These are phyloP conservation scores for Lunasporangiospora selenospora DNA, from an alignment of 192 early-diverging fungal species.

Conservation along the genomic window DNA sequence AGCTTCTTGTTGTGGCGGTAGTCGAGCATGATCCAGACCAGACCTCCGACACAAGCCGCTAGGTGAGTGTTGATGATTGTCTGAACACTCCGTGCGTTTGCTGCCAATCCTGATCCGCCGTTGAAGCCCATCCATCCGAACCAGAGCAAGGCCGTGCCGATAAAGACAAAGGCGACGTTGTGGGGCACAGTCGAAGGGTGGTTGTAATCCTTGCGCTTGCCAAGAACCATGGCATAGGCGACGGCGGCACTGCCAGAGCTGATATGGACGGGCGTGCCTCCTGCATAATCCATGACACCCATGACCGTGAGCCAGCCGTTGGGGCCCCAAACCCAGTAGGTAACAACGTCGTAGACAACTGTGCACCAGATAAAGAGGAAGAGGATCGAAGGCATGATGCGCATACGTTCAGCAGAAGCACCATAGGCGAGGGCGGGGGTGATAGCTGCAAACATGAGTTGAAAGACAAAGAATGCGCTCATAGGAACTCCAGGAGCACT, in stretches of 20 bases:
- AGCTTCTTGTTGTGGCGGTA: slow-evolving; percentile 74
- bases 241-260: slow-evolving; percentile 83
- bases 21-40: slow-evolving; percentile 79
- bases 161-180: slow-evolving; percentile 83
- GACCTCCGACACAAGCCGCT: slow-evolving; percentile 69
- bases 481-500: slow-evolving; percentile 68
- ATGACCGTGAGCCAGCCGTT: slow-evolving; percentile 80
- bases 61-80: slow-evolving; percentile 80
- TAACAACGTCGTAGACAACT: slow-evolving; percentile 75
- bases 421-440: slow-evolving; percentile 77
- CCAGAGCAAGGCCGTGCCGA: slow-evolving; percentile 85
- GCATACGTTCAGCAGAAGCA: slow-evolving; percentile 76
- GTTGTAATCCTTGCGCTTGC: slow-evolving; percentile 76
- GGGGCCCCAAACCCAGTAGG: slow-evolving; percentile 84
- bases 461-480: slow-evolving; percentile 71
- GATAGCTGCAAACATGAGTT: slow-evolving; percentile 83
- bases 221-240: slow-evolving; percentile 83
- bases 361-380: slow-evolving; percentile 75
- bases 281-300: slow-evolving; percentile 88
- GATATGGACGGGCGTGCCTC: slow-evolving; percentile 87
- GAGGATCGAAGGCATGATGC: slow-evolving; percentile 66
- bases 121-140: slow-evolving; percentile 96
- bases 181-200: slow-evolving; percentile 78
- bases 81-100: slow-evolving; percentile 74
- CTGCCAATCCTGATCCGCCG: slow-evolving; percentile 76